Base-by-base conservation (phyloP, 768 basidiomycete species). In the Mycena amicta region DNA sequence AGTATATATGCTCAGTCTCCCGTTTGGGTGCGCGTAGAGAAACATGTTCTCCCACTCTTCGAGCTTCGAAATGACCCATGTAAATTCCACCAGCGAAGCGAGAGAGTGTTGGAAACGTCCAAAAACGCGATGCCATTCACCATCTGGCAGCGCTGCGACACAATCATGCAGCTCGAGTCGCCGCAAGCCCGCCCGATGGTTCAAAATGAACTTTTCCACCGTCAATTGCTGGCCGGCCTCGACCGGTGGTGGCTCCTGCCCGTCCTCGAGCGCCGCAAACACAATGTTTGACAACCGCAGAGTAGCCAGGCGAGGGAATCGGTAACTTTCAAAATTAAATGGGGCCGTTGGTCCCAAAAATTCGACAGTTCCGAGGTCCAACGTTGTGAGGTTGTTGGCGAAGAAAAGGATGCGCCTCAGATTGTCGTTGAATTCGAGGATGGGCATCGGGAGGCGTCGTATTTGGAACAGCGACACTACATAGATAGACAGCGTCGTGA, bases 161-260 rank as follows among this genome's bases (percentile, higher is more conserved):
- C 54, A 55, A 16, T 56, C 33, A 22, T 30, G 22, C 28, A 60
- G 50, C 50, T 22, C 43, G 28, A 60, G 54, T 50, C 41, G 50
- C 18, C 40, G 54, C 31, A 60, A 26, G 23, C 30, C 40, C 2
- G n/a, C 16, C 8, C 16, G 18, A 41, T 60, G 55, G 15, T 52
- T 51, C 18, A 47, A 25, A 6, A 60, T 56, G 43, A 60, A 56
- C 8, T 15, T 28, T 25, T 60, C 59, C 5, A 16, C 50, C 6
- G 41, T 29, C 43, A 56, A 43, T 20, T 11, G 33, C 22, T 37
- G 49, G 15, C 54, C 54, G 4, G 18, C 16, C 20, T 43, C 43
- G 13, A 41, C 25, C 2, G 30, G 13, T 1, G 28, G 58, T 20
- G 40, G 29, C 6, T n/a, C 29, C 26, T 60, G 30, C 30, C 23